These are phyloP conservation scores for Begonia peltatifolia DNA, from an alignment of 306 rosid species.

Conservation along the genomic window DNA sequence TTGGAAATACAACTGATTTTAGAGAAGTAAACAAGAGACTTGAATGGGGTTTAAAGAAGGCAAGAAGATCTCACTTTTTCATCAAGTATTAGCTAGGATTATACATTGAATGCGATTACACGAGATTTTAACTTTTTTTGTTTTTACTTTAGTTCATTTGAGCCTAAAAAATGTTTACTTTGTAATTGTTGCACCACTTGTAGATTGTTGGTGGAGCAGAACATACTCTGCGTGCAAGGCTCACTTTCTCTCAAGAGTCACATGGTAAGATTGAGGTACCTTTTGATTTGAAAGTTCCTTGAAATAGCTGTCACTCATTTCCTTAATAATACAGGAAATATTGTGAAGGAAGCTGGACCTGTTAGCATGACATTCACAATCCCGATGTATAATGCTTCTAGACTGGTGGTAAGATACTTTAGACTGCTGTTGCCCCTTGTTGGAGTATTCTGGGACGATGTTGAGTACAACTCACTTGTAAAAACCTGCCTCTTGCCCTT, in stretches of 20 bases:
- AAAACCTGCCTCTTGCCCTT: too few species aligned
- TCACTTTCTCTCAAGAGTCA: conserved; percentile 70
- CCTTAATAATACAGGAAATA: conserved; percentile 44
- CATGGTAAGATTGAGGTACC: conserved; percentile 34
- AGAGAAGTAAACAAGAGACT: conserved; percentile 70
- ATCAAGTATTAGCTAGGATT: too few species aligned
- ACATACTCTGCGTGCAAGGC: conserved; percentile 71
- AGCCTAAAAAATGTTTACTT: conserved; percentile 6
- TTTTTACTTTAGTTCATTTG: conserved; percentile 6
- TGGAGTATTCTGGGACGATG: too few species aligned
- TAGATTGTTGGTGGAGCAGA: conserved; percentile 95
- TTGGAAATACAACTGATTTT: conserved; percentile 76
- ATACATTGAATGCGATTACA: too few species aligned
- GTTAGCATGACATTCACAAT: conserved; percentile 88
- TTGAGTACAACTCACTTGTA: too few species aligned
- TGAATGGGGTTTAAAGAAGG: conserved; percentile 91
- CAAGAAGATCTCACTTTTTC: conserved; percentile 6
- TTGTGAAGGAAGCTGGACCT: conserved; percentile 91
- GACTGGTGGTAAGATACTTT: conserved; percentile 48
- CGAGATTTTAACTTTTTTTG: too few species aligned
- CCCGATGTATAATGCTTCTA: conserved; percentile 84
- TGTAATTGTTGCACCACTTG: conserved; percentile 14
- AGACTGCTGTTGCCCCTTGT: too few species aligned
- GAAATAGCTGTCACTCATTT: conserved; percentile 1
- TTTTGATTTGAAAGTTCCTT: neutral